phyloP scores from a whole-genome alignment of 169 alveolate genomes.

The Cryptosporidium andersoni region DNA sequence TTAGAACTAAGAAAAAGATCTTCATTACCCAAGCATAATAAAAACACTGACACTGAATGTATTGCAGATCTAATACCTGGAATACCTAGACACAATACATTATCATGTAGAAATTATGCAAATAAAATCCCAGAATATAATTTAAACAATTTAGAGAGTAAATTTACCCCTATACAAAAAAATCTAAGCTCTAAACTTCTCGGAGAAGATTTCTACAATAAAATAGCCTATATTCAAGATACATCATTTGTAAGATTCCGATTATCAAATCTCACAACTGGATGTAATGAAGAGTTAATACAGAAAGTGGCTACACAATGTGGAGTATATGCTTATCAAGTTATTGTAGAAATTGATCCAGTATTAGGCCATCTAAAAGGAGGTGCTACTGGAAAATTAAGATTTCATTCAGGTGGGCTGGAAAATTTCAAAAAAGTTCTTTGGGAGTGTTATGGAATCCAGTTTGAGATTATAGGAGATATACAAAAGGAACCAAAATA shows the following conservation, averaged over 20 bases:
- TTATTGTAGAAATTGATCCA: constrained; percentile 42
- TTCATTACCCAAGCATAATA: background rate
- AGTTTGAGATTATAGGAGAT: constrained; percentile 12
- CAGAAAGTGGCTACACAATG: constrained; percentile 8
- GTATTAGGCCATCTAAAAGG: constrained; percentile 36
- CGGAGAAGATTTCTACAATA: constrained; percentile 47
- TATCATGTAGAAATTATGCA: too few relatives aligned
- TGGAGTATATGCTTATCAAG: constrained; percentile 32
- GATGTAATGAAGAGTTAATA: constrained; percentile 9
- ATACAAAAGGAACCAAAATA: constrained; percentile 16
- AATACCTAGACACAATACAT: too few relatives aligned
- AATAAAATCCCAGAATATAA: background rate
- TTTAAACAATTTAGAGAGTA: constrained; percentile 1
- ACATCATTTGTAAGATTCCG: constrained; percentile 10
- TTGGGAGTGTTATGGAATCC: background rate
- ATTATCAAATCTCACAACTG: constrained; percentile 1
- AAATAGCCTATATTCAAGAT: background rate
- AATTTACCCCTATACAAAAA: constrained; percentile 51
- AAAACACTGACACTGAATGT: constrained; percentile 4
- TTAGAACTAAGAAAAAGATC: constrained; percentile 1
- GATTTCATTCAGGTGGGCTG: constrained; percentile 18
- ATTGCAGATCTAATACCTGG: constrained; percentile 26
- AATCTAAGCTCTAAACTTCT: constrained; percentile 59
- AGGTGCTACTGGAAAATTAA: constrained; percentile 30
- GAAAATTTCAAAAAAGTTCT: background rate